Conservation (phyloP, 768 basidiomycete species). For the Leccinum obscurum region DNA sequence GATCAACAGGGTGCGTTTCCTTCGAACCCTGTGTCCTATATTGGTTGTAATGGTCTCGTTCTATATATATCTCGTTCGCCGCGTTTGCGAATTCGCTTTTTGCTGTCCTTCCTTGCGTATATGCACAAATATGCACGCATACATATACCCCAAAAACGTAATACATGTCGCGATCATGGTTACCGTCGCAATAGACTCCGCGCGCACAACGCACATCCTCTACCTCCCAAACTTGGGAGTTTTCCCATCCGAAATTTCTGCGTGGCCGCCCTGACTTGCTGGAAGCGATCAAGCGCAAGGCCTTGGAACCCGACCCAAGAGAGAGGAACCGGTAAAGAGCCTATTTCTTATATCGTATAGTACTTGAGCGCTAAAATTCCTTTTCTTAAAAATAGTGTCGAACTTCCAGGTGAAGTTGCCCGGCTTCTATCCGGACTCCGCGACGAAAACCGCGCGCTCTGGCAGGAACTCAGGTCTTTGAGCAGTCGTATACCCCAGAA, state of each 20-base stretch:
- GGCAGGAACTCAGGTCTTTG: constrained; percentile 34
- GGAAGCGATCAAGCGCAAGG: constrained; percentile 86
- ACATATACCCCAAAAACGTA: constrained; percentile 3
- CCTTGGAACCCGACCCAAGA: constrained; percentile 75
- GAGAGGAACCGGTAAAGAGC: constrained; percentile 29
- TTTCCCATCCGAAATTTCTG: constrained; percentile 84
- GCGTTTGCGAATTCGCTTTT: not conserved
- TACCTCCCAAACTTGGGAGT: constrained; percentile 86
- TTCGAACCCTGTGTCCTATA: not conserved
- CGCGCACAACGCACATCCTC: constrained; percentile 80
- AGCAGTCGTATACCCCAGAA: constrained; percentile 26
- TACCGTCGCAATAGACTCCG: constrained; percentile 53
- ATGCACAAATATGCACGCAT: constrained; percentile 5
- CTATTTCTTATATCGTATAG: not conserved
- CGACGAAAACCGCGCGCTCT: constrained; percentile 68
- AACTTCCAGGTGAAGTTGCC: constrained; percentile 76
- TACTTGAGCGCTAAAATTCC: constrained; percentile 5
- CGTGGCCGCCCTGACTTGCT: constrained; percentile 78
- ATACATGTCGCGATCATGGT: not conserved
- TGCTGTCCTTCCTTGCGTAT: constrained; percentile 5
- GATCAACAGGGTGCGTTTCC: constrained; percentile 71
- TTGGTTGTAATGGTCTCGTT: constrained; percentile 15
- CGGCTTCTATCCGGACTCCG: constrained; percentile 57
- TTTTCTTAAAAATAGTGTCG: constrained; percentile 49
- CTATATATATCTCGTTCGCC: constrained; percentile 1